phyloP scores from a whole-genome alignment of 2,329 filamentous ascomycete species.

The Fusarium pseudonygamai region DNA sequence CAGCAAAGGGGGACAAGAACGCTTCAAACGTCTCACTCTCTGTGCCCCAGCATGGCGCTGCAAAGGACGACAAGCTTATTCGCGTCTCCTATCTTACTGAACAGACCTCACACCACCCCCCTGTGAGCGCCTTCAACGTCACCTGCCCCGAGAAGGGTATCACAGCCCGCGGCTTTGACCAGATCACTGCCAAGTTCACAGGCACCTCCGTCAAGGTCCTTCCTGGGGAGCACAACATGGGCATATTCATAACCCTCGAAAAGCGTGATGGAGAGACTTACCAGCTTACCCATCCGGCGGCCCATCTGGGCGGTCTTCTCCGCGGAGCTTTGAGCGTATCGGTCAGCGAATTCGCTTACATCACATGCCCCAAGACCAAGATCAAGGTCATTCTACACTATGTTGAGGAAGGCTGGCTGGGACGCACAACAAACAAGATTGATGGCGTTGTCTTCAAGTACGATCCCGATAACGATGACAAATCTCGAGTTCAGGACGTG shows the following conservation, averaged over 20 bases:
- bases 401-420: slow-evolving; percentile 93
- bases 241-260: slow-evolving; percentile 91
- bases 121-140: slow-evolving; percentile 94
- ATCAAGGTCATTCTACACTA: slow-evolving; percentile 95
- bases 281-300: slow-evolving; percentile 93
- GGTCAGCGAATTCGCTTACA: slow-evolving; percentile 87
- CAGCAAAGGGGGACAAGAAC: slow-evolving; percentile 55
- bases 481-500: slow-evolving; percentile 83
- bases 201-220: slow-evolving; percentile 92
- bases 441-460: slow-evolving; percentile 92
- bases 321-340: slow-evolving; percentile 89
- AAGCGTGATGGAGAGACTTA: slow-evolving; percentile 88
- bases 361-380: slow-evolving; percentile 89
- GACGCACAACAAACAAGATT: slow-evolving; percentile 89
- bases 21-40: slow-evolving; percentile 61
- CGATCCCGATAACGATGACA: slow-evolving; percentile 85
- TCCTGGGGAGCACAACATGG: slow-evolving; percentile 91
- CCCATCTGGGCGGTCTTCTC: slow-evolving; percentile 87
- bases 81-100: slow-evolving; percentile 95
- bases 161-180: slow-evolving; percentile 89
- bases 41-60: slow-evolving; percentile 58
- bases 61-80: slow-evolving; percentile 62
- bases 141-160: slow-evolving; percentile 92
- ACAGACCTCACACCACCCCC: slow-evolving; percentile 97
- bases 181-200: slow-evolving; percentile 97